These are phyloP conservation scores for Mycena venus DNA, from an alignment of 768 basidiomycete genomes.

Conservation along the genomic window DNA sequence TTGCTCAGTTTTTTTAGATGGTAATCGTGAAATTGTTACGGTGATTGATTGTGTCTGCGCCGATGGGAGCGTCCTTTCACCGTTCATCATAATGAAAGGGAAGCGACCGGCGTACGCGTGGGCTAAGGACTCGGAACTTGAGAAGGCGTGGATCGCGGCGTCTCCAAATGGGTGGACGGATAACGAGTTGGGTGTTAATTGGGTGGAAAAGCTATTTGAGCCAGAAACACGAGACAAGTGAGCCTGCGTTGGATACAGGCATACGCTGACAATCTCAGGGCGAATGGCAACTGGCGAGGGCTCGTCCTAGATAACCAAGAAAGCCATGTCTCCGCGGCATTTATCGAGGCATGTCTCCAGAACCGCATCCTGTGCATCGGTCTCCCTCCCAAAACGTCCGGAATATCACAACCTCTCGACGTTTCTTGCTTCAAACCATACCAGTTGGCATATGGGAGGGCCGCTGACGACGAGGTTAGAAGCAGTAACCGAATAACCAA, in stretches of 20 bases:
- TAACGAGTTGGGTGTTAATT: constrained; percentile 26
- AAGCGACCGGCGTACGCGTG: constrained; percentile 10
- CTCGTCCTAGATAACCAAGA: constrained; percentile 19
- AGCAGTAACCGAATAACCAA: neutral
- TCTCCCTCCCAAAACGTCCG: constrained; percentile 19
- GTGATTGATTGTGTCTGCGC: constrained; percentile 19
- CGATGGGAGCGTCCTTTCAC: neutral
- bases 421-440: constrained; percentile 15
- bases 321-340: constrained; percentile 1
- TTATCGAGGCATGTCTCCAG: neutral
- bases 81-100: constrained; percentile 22
- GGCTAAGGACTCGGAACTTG: constrained; percentile 15
- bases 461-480: neutral
- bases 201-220: constrained; percentile 34
- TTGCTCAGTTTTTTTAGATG: too few species aligned
- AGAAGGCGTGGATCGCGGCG: constrained; percentile 10
- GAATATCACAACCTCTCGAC: constrained; percentile 7
- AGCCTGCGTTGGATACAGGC: neutral
- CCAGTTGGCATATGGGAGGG: constrained; percentile 1
- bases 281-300: constrained; percentile 1
- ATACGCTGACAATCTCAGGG: neutral
- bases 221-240: constrained; percentile 18
- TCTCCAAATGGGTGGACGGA: constrained; percentile 41
- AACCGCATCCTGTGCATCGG: constrained; percentile 13
- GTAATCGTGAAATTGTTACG: constrained; percentile 23